Conservation (phyloP, 768 basidiomycete species). For the Amanita jacksonii region DNA sequence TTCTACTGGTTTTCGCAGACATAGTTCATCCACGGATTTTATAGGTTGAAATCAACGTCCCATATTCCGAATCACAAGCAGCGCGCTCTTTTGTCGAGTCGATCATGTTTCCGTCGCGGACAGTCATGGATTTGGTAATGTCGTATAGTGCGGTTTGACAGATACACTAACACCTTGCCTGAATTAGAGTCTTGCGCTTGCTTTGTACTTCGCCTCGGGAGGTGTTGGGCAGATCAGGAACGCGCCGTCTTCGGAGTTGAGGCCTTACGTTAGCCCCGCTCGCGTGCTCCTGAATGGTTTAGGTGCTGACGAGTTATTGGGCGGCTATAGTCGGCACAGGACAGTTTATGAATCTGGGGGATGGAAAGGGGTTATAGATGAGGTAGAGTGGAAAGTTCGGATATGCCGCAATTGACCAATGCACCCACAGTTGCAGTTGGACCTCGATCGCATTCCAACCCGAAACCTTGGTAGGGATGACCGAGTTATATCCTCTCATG, state of each 20-base stretch:
- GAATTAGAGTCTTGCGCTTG: slow-evolving; percentile 77
- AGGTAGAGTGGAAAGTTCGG: slow-evolving; percentile 37
- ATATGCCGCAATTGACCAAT: not conserved
- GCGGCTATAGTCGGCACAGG: slow-evolving; percentile 88
- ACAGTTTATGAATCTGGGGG: slow-evolving; percentile 56
- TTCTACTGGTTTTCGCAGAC: not conserved
- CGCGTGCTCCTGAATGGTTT: slow-evolving; percentile 83
- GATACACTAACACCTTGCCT: not conserved
- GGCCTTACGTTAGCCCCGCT: slow-evolving; percentile 62
- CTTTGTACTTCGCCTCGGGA: slow-evolving; percentile 87
- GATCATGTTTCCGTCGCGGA: slow-evolving; percentile 69
- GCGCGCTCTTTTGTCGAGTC: slow-evolving; percentile 49
- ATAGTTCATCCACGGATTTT: not conserved
- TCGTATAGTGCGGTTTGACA: not conserved
- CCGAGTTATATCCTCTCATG: slow-evolving; percentile 82
- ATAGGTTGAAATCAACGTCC: slow-evolving; percentile 75
- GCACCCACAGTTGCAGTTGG: slow-evolving; percentile 65
- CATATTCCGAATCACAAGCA: slow-evolving; percentile 67
- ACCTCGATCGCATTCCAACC: slow-evolving; percentile 77
- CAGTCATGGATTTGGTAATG: slow-evolving; percentile 84
- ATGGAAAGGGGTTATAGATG: slow-evolving; percentile 72
- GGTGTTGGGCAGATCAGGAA: slow-evolving; percentile 54
- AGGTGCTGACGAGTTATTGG: slow-evolving; percentile 92
- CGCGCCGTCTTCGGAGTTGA: slow-evolving; percentile 23
- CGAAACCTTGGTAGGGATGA: slow-evolving; percentile 94